Conservation (phyloP, 768 basidiomycete genomes). For the Calocera cornea region DNA sequence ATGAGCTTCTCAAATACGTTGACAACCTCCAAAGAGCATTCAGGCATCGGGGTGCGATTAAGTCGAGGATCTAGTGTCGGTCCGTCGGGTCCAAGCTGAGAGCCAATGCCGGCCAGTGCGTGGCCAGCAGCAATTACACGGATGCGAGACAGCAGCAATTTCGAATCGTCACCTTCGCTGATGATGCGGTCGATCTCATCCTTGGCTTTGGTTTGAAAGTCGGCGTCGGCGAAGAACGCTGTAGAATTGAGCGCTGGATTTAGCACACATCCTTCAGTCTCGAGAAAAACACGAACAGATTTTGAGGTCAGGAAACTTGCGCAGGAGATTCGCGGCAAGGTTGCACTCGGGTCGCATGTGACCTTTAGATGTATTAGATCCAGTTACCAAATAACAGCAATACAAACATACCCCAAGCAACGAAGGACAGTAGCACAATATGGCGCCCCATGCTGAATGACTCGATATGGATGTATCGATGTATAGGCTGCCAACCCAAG, state of each 20-base stretch:
- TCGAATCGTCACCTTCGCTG: background rate
- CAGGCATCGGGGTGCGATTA: background rate
- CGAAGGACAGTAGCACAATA: background rate
- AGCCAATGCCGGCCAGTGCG: background rate
- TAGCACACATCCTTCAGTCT: background rate
- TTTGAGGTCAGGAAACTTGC: background rate
- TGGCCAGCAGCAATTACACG: background rate
- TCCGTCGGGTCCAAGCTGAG: background rate
- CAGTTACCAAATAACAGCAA: too few relatives aligned
- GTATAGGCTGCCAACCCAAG: too few relatives aligned
- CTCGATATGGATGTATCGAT: too few relatives aligned
- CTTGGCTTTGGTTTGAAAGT: background rate
- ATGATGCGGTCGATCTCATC: background rate
- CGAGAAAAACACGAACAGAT: background rate
- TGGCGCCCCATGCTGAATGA: background rate
- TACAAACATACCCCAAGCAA: background rate
- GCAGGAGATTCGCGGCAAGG: background rate
- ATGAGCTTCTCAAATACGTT: background rate
- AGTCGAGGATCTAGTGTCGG: background rate
- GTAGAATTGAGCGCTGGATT: background rate
- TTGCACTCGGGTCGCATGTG: background rate
- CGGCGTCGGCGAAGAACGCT: background rate
- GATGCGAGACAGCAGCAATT: background rate
- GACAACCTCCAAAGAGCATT: background rate
- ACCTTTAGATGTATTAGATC: background rate